A percentile compares a stretch with the other conserved stretches of the same genome.
Conservation (phyloP, 768 basidiomycete genomes). For the Mycena amicta region DNA sequence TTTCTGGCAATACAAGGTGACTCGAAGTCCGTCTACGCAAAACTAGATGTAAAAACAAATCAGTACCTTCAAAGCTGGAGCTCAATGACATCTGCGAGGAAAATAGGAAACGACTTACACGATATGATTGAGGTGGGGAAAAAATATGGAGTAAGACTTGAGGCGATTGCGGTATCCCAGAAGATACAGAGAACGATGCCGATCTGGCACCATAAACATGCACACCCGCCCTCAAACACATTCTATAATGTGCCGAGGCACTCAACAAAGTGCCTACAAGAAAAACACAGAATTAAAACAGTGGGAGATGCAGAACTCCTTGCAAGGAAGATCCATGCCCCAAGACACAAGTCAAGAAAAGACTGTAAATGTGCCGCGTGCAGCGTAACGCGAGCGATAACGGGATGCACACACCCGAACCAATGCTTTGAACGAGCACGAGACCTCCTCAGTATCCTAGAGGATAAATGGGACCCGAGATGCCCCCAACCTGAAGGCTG, state of each 20-base stretch:
- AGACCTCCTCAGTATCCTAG: not conserved
- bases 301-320: not conserved
- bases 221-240: not conserved
- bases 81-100: not conserved
- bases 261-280: not conserved
- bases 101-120: not conserved
- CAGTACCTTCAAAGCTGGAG: not conserved
- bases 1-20: not conserved
- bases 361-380: not conserved
- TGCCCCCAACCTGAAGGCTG: not conserved
- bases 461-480: not conserved
- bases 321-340: not conserved
- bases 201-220: slow-evolving; percentile 1
- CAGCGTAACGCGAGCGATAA: not conserved
- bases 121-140: not conserved
- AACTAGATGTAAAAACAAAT: not conserved
- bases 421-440: not conserved
- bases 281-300: not conserved
- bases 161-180: not conserved
- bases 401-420: not conserved
- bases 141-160: not conserved
- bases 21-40: not conserved
- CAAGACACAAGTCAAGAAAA: not conserved
- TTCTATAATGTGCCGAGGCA: not conserved
- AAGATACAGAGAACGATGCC: not conserved